Evolutionary conservation across 208 protist species (phyloP), one percentile per base, ranked within the genome.

Genomic region (Crithidia expoeki): DNA sequence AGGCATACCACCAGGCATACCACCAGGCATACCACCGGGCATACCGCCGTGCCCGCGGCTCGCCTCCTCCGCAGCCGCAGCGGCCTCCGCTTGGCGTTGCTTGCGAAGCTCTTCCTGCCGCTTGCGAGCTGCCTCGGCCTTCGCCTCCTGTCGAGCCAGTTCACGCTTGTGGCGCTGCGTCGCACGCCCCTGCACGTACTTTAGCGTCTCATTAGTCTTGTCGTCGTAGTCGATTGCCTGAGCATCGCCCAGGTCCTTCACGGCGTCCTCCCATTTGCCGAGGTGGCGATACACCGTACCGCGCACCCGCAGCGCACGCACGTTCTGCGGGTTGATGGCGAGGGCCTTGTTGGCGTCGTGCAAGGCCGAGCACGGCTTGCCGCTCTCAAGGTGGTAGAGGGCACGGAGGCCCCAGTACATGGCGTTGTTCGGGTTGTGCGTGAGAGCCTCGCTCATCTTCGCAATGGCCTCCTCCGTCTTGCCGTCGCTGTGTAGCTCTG

Each of bases 211-310:
- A 36, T 81, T 74, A 1, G 64, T 84, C 25, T 52, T 63, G 25
- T 88, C 86, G 55, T 93, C 88, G 78, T 92, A 95, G 79, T 95
- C 90, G 72, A 95, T 79, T 1, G 66, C 61, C 73, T 95, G 85
- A 2, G 87, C 90, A 36, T 74, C 80, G 56, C 74, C 80, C 28
- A 95, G 90, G 58, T 91, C 87, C 38, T 82, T 83, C 50, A 87
- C 72, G 27, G 90, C 76, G 16, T 88, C 83, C 46, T 81, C 78
- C 85, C 86, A 95, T 49, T 68, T 67, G 17, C 83, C 87, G 47
- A 90, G 64, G 69, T 92, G 85, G 62, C 87, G 90, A 62, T 76
- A 72, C 25, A 90, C 79, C 10, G 72, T 90, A 17, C 90, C 90
- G 6, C 85, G 76, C 62, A 95, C 87, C 34, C 87, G 81, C 42